Conservation (phyloP, 2,329 filamentous ascomycete genomes). For the Claviceps spartinae region DNA sequence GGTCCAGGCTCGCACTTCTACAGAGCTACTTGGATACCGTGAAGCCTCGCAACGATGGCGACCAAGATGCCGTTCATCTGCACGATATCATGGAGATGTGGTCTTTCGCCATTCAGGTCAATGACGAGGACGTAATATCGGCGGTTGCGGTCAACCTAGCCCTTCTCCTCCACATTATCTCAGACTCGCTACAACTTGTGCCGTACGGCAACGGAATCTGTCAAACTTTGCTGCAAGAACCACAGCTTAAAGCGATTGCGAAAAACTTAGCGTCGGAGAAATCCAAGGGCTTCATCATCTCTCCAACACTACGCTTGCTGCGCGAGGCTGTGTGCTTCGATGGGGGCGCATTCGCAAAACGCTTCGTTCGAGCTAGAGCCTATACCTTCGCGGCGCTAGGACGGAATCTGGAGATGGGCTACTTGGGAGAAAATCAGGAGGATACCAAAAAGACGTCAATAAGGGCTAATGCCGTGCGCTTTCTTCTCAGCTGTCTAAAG, state of each 20-base stretch:
- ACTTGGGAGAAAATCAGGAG: slow-evolving; percentile 41
- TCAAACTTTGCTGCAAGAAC: slow-evolving; percentile 66
- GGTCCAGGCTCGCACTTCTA: slow-evolving; percentile 42
- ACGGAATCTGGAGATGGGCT: slow-evolving; percentile 63
- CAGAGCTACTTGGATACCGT: slow-evolving; percentile 52
- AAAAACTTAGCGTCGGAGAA: slow-evolving; percentile 68
- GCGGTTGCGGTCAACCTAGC: slow-evolving; percentile 70
- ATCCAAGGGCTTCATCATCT: slow-evolving; percentile 76
- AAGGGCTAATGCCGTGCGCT: slow-evolving; percentile 68
- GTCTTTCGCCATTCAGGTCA: slow-evolving; percentile 67
- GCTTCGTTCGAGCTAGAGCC: slow-evolving; percentile 64
- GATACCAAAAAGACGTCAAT: slow-evolving; percentile 62
- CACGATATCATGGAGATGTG: slow-evolving; percentile 76
- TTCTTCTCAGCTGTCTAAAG: slow-evolving; percentile 66
- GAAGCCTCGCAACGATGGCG: slow-evolving; percentile 30
- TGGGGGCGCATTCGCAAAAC: slow-evolving; percentile 64
- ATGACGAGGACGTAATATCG: slow-evolving; percentile 70
- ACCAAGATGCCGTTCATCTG: slow-evolving; percentile 47
- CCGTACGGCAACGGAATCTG: slow-evolving; percentile 66
- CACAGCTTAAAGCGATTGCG: slow-evolving; percentile 67
- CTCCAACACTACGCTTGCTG: slow-evolving; percentile 72
- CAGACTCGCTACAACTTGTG: slow-evolving; percentile 58
- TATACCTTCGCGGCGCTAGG: slow-evolving; percentile 69
- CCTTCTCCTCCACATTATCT: slow-evolving; percentile 66
- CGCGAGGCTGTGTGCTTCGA: slow-evolving; percentile 79